Percentiles rank a stretch among this genome's conserved stretches.
phyloP scores from a whole-genome alignment of 2,329 filamentous ascomycete genomes.

The Fusarium sp. region DNA sequence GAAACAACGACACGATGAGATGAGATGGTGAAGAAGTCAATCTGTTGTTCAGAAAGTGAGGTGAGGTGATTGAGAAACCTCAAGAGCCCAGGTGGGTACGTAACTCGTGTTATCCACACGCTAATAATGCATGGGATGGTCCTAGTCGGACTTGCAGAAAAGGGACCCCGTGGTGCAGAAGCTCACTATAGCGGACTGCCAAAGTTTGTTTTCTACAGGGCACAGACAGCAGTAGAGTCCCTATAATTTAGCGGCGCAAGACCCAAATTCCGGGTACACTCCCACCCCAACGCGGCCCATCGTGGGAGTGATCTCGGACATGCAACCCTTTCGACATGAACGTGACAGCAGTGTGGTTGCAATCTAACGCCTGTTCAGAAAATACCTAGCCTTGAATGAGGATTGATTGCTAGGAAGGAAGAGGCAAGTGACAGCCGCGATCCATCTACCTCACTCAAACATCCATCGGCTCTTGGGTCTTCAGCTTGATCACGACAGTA shows the following conservation, averaged over 20 bases:
- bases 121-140: slow-evolving; percentile 27
- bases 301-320: slow-evolving; percentile 9
- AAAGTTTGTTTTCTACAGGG: neutral
- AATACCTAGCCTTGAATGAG: slow-evolving; percentile 17
- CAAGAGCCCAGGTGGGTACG: slow-evolving; percentile 19
- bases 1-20: slow-evolving; percentile 39
- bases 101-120: slow-evolving; percentile 24
- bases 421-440: neutral
- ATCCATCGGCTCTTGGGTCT: neutral
- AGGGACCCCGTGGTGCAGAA: neutral
- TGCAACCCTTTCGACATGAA: slow-evolving; percentile 28
- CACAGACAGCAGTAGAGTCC: neutral
- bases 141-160: slow-evolving; percentile 5
- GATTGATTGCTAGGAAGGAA: slow-evolving; percentile 3
- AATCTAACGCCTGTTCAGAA: slow-evolving; percentile 11
- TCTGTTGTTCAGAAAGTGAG: slow-evolving; percentile 25
- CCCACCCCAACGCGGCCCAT: neutral
- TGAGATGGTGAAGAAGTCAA: slow-evolving; percentile 40
- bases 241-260: slow-evolving; percentile 7
- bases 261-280: neutral
- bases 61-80: slow-evolving; percentile 31
- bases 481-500: slow-evolving; percentile 9
- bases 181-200: neutral
- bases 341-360: slow-evolving; percentile 27
- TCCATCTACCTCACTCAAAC: neutral